Evolutionary conservation across 495 filamentous ascomycete genomes (phyloP), one percentile per base, ranked within the genome.

Genomic region (Penicillium macrosclerotiorum): DNA sequence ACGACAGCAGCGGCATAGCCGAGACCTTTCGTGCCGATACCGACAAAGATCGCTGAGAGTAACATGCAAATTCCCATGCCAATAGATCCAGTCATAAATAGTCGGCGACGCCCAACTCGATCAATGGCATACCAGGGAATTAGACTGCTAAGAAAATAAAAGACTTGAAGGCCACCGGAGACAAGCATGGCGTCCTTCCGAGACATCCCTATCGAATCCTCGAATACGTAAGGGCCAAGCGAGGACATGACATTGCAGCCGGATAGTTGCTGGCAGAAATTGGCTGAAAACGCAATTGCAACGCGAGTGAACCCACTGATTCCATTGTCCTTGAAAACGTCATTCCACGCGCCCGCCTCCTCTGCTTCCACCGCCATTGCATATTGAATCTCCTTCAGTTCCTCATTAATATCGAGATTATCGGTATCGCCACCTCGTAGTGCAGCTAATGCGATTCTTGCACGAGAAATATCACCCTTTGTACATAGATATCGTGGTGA

Each of bases 381-480:
- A 34, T 42, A 55, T 17, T 55, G 41, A 25, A 55, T 55, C 25
- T 55, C 47, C 23, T 49, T 45, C 22, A 51, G 37, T 25, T 55
- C 52, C 40, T 51, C 52, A 0, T 47, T 32, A 6, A 55, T 40
- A 1, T 20, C 47, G 0, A 25, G 11, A 25, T 46, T 42, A 22
- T 55, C 41, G 23, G 45, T 40, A 14, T 42, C 36, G 14, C 40
- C 31, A 23, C 34, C 52, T 12, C 52, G 47, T 12, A 55, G 46
- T 5, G 52, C 52, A 14, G 52, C 52, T 23, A 85, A 74, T 2
- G 80, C 79, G 57, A 85, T 77, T 45, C 82, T 68, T 5, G 65
- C 68, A 2, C 78, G 68, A 2, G 73, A 78, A 4, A 78, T 75
- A 43, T 83, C 71, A 47, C 75, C 72, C 37, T 74, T 74, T 2